phyloP scores from a whole-genome alignment of 2,329 filamentous ascomycete genomes.

The Fusarium fracticaudum region DNA sequence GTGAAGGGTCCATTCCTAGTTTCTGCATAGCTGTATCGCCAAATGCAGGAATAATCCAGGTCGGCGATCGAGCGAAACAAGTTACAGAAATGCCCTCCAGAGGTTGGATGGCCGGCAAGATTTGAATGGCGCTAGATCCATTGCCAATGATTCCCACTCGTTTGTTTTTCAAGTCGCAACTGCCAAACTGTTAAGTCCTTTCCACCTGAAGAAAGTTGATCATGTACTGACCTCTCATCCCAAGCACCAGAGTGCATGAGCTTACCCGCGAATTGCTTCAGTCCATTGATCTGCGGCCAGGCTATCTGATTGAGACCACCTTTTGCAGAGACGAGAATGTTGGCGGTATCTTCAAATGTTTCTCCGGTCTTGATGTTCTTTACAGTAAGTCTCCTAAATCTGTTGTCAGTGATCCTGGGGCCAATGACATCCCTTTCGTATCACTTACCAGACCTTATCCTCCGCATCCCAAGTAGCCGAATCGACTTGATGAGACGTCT shows the following conservation, averaged over 20 bases:
- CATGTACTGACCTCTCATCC: neutral
- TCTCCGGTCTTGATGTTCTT: neutral
- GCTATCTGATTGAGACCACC: neutral
- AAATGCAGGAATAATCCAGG: neutral
- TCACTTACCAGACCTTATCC: neutral
- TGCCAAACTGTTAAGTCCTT: neutral
- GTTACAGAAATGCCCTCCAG: neutral
- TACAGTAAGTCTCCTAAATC: neutral
- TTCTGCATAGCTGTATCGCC: neutral
- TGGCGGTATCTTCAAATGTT: neutral
- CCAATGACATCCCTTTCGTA: fast-evolving
- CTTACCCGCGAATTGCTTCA: neutral
- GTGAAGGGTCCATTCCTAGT: neutral
- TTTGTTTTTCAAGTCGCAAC: neutral
- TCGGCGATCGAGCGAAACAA: neutral
- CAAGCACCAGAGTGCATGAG: neutral
- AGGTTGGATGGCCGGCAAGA: neutral
- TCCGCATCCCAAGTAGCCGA: neutral
- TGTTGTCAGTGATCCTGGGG: neutral
- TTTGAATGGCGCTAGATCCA: neutral
- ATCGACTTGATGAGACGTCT: neutral
- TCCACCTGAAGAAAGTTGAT: fast-evolving
- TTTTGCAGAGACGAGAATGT: neutral
- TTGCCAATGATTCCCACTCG: neutral
- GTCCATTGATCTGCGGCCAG: neutral